Base-by-base conservation (phyloP, 345 rosid species). In the Citrus sp. region DNA sequence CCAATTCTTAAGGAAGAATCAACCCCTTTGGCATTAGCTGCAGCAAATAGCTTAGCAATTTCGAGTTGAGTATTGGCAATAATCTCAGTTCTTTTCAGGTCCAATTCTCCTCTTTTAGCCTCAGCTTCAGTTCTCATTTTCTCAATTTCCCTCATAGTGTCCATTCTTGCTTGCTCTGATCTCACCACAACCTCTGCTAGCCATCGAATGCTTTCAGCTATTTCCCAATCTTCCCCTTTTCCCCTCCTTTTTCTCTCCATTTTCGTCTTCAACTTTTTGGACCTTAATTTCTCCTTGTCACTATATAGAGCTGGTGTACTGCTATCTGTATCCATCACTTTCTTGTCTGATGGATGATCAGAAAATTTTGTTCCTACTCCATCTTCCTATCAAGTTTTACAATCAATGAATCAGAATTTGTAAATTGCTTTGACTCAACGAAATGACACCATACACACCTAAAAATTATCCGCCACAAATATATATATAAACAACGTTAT, bases 71-170 rank as follows among this genome's bases (percentile, higher is more conserved):
- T 91, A 76, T 83, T 93, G 25, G 99, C 96, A 62, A 95, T 83
- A 75, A 95, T 93, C 87, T 95, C 94, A 7, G 97, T 92, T 78
- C 98, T 89, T 84, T 91, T 95, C 72, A 95, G 88, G 66, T 95
- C 99, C 87, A 92, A 86, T 84, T 95, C 98, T 12, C 90, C 90
- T 81, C 98, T 90, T 78, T 86, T 93, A 3, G 89, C 87, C 77
- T 95, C 98, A 2, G 97, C 96, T 83, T 95, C 99, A 7, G 82
- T 87, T 82, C 99, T 91, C 98, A 95, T 92, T 62, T 80, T 95
- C 85, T 95, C 98, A 3, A 95, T 77, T 79, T 95, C 98, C 76
- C 82, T 91, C 93, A 93, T 89, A 2, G 96, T 93, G 62, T 95
- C 95, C 93, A 93, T 89, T 80, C 94, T 95, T 61, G 93, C 85